A percentile compares a stretch with the other conserved stretches of the same genome.
phyloP scores from a whole-genome alignment of 805 yeast species.

The Cyberlindnera saturnus region DNA sequence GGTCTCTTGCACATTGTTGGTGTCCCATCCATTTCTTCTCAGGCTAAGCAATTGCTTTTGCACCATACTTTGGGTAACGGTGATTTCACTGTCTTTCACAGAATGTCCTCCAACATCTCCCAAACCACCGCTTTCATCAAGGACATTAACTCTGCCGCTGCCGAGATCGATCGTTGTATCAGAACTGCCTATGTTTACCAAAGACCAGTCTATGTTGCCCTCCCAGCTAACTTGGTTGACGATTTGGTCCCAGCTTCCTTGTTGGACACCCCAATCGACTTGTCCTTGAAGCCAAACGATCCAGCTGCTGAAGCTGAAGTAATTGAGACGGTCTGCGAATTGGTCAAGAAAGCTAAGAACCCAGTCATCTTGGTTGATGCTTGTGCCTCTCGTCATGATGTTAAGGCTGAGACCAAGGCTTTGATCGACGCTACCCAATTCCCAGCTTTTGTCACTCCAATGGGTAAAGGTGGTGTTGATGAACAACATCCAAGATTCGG shows the following conservation, averaged over 20 bases:
- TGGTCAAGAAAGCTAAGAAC: slow-evolving; percentile 53
- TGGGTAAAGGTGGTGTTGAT: slow-evolving; percentile 80
- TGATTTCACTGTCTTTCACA: slow-evolving; percentile 70
- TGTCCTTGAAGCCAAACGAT: slow-evolving; percentile 52
- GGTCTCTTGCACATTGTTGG: slow-evolving; percentile 83
- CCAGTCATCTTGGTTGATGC: slow-evolving; percentile 83
- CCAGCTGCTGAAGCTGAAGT: slow-evolving; percentile 59
- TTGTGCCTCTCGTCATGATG: slow-evolving; percentile 75
- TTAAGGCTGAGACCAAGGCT: slow-evolving; percentile 53
- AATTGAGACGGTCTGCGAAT: slow-evolving; percentile 41
- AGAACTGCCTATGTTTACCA: slow-evolving; percentile 64
- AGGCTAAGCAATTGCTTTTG: slow-evolving; percentile 62
- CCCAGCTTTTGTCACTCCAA: slow-evolving; percentile 83
- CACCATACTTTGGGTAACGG: slow-evolving; percentile 86
- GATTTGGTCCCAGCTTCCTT: slow-evolving; percentile 48
- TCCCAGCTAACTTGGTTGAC: slow-evolving; percentile 79
- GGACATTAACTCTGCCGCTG: slow-evolving; percentile 60
- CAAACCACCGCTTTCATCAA: slow-evolving; percentile 59
- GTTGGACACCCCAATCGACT: slow-evolving; percentile 60
- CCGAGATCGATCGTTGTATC: slow-evolving; percentile 67
- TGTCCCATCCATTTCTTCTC: slow-evolving; percentile 72
- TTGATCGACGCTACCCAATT: slow-evolving; percentile 64
- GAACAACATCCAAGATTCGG: slow-evolving; percentile 71
- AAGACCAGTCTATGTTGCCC: slow-evolving; percentile 77
- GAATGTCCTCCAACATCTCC: slow-evolving; percentile 72